Evolutionary conservation across 1,284 basidiomycete genomes (phyloP), one percentile per base, ranked within the genome.

Genomic region (Fomitopsis pinicola): DNA sequence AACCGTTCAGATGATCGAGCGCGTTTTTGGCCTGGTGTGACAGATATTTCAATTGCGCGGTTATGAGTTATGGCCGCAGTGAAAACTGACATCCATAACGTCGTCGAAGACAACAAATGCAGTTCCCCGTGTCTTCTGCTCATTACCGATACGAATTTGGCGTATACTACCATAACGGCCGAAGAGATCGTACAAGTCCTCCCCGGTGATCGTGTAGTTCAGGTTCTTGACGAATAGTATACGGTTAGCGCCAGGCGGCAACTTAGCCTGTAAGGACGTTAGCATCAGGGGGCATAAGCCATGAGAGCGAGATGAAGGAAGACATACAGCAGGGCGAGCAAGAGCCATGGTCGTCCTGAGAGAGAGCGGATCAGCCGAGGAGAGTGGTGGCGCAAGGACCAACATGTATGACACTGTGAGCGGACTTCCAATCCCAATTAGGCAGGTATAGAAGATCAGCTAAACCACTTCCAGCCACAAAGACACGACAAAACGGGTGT

Each of bases 111-210:
- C 94, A 14, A 99, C 92, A 72, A 97, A 99, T 0, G 97, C 97
- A 12, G 97, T 98, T 22, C 97, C 97, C 71, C 92, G 94, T 33
- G 95, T 93, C 78, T 98, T 98, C 61, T 84, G 80, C 70, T 96
- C 93, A 67, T 88, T 95, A 53, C 97, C 97, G 66, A 98, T 86
- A 59, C 97, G 87, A 67, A 99, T 91, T 76, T 99, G 97, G 48
- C 97, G 89, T 71, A 99, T 95, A 67, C 93, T 93, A 48, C 97
- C 97, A 79, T 99, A 99, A 64, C 95, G 92, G 59, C 96, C 97
- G 72, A 99, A 99, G 62, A 99, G 82, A 77, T 99, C 97, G 76
- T 98, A 98, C 65, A 98, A 77, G 75, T 98, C 96, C 62, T 95
- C 89, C 54, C 95, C 96, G 48, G 88, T 92, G 68, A 97, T 98